phyloP scores from a whole-genome alignment of 352 stramenopile species.

The Pythium periplocum region DNA sequence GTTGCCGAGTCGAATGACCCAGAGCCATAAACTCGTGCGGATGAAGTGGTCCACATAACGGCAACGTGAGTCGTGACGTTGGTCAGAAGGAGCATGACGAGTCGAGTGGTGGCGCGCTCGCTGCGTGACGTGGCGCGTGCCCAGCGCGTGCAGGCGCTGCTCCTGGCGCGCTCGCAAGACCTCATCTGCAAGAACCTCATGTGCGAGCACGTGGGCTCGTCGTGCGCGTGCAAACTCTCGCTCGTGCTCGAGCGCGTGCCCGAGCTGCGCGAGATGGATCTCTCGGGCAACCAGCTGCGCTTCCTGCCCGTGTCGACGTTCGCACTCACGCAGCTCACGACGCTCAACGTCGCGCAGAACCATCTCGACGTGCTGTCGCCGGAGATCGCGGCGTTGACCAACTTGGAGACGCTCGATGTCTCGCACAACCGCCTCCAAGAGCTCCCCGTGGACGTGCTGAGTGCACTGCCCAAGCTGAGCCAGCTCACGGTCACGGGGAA shows the following conservation, averaged over 20 bases:
- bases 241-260: slow-evolving; percentile 72
- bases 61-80: too few species aligned
- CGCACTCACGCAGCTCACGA: slow-evolving; percentile 43
- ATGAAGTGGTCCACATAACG: not conserved
- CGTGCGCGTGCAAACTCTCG: slow-evolving; percentile 81
- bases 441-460: slow-evolving; percentile 37
- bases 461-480: slow-evolving; percentile 28
- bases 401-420: slow-evolving; percentile 61
- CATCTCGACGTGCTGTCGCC: slow-evolving; percentile 40
- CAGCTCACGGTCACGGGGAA: slow-evolving; percentile 47
- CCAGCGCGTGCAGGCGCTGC: slow-evolving; percentile 40
- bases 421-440: slow-evolving; percentile 40
- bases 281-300: slow-evolving; percentile 73
- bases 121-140: slow-evolving; percentile 71
- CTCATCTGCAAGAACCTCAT: slow-evolving; percentile 90
- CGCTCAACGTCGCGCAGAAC: slow-evolving; percentile 69
- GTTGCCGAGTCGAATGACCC: not conserved
- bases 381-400: slow-evolving; percentile 34
- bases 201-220: slow-evolving; percentile 86
- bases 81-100: not conserved
- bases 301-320: slow-evolving; percentile 79
- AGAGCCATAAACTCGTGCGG: too few species aligned
- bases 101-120: slow-evolving; percentile 24
- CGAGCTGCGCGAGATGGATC: slow-evolving; percentile 55
- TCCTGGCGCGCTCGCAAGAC: slow-evolving; percentile 76